phyloP scores from a whole-genome alignment of 2,329 filamentous ascomycete genomes.

The Endocalyx cinctus region DNA sequence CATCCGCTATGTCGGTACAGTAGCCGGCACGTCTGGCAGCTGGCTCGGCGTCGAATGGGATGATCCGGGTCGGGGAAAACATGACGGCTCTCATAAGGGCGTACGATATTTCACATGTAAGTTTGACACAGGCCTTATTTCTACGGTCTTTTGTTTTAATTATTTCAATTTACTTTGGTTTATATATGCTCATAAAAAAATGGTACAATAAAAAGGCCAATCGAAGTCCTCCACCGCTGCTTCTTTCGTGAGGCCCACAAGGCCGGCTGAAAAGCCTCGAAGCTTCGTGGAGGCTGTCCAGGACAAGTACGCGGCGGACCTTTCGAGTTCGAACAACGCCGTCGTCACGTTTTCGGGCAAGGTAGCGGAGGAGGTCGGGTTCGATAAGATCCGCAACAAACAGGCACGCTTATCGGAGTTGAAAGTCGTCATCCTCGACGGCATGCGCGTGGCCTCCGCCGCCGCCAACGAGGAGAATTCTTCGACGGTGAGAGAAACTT shows the following conservation, averaged over 20 bases:
- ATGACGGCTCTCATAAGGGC: constrained; percentile 78
- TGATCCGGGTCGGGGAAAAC: constrained; percentile 78
- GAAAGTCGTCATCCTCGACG: constrained; percentile 77
- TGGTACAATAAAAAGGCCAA: too few relatives aligned
- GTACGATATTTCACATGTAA: constrained; percentile 79
- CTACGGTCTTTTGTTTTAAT: background rate
- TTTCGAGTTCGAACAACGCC: constrained; percentile 31
- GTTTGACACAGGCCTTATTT: too few relatives aligned
- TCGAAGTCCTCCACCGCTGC: constrained; percentile 64
- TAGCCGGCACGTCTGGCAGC: constrained; percentile 68
- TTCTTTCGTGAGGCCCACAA: constrained; percentile 79
- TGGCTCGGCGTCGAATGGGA: constrained; percentile 99
- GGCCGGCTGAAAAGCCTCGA: constrained; percentile 61
- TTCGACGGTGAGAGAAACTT: constrained; percentile 49
- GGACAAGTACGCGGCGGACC: constrained; percentile 75
- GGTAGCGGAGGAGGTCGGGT: constrained; percentile 88
- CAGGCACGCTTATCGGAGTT: constrained; percentile 75
- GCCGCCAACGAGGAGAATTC: constrained; percentile 28
- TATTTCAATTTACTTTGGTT: constrained; percentile 1
- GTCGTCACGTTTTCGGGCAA: constrained; percentile 71
- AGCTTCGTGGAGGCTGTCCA: constrained; percentile 76
- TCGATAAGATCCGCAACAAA: constrained; percentile 82
- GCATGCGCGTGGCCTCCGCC: constrained; percentile 53
- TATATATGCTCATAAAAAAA: constrained; percentile 6
- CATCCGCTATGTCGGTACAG: constrained; percentile 73